A percentile compares a stretch with the other conserved stretches of the same genome.
These are phyloP conservation scores for Talaromyces verruculosus DNA, from an alignment of 2,329 filamentous ascomycete genomes.

Conservation along the genomic window DNA sequence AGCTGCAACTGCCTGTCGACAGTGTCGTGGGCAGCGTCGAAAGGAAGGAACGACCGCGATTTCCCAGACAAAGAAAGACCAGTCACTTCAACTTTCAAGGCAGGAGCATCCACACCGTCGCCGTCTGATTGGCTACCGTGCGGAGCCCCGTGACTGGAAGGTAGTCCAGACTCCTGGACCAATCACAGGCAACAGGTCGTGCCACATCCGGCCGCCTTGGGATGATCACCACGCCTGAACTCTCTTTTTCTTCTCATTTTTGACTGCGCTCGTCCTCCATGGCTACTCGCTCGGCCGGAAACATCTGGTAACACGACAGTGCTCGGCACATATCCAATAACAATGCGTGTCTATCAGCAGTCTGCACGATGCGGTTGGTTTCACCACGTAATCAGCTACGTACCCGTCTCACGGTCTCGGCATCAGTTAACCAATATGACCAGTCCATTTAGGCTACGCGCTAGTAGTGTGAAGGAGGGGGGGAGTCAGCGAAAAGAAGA, in stretches of 20 bases:
- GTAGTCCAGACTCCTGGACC: not conserved
- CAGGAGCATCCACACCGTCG: not conserved
- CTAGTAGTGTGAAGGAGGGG: not conserved
- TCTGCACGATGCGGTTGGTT: not conserved
- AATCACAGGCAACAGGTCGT: not conserved
- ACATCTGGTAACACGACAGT: not conserved
- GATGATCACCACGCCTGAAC: slow-evolving; percentile 13
- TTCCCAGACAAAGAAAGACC: slow-evolving; percentile 8
- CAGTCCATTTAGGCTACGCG: not conserved
- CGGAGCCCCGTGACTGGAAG: not conserved
- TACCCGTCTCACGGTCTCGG: not conserved
- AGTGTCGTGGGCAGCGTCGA: not conserved
- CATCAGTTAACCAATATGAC: not conserved
- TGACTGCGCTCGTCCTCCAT: not conserved
- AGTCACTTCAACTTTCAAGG: not conserved
- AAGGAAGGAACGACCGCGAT: not conserved
- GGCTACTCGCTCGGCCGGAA: not conserved
- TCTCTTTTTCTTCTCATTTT: not conserved
- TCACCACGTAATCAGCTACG: not conserved
- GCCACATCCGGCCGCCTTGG: slow-evolving; percentile 12
- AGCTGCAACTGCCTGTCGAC: not conserved
- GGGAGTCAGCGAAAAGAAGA: not conserved
- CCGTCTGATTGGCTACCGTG: not conserved
- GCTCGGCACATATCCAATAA: not conserved
- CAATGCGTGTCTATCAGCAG: not conserved